Base-by-base conservation (phyloP, 192 early-diverging fungal genomes). In the Gryganskiella cystojenkinii region DNA sequence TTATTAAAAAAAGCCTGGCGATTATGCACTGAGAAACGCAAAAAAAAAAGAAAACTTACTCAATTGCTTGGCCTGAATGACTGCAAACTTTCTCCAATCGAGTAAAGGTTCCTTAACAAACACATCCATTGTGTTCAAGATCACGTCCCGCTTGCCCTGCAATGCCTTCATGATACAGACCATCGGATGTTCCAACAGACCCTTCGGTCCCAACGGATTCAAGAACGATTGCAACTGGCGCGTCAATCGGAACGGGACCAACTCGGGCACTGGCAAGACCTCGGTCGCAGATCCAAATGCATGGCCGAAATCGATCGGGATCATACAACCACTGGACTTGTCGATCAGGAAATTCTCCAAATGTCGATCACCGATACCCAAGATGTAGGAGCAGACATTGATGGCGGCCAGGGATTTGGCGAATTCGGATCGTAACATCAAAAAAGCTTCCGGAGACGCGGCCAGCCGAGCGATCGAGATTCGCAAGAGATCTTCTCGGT, bases 251-350 rank as follows among this genome's bases (percentile, higher is more conserved):
- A 94, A 94, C 0, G 93, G 93, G 10, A 92, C 82, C 15, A 94
- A 47, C 60, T 94, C 93, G 13, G 93, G 93, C 8, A 94, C 85
- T 3, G 92, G 89, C 1, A 94, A 72, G 7, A 89, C 75, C 61
- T 93, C 92, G 0, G 93, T 92, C 1, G 92, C 92, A 0, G 93
- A 93, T 17, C 93, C 93, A 80, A 94, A 94, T 3, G 93, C 93
- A 61, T 94, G 92, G 0, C 93, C 93, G 65, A 94, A 94, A 82
- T 94, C 93, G 67, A 94, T 94, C 0, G 87, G 86, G 20, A 94
- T 83, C 19, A 94, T 64, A 30, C 84, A 80, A 14, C 93, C 92
- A 67, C 74, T 87, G 45, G 81, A 87, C 66, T 88, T 68, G 54
- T 93, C 88, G 17, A 94, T 56, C 62, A 94, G 70, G 65, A 92